Evolutionary conservation across 768 basidiomycete species (phyloP).

Genomic region (Tricholoma hemisulphureum): DNA sequence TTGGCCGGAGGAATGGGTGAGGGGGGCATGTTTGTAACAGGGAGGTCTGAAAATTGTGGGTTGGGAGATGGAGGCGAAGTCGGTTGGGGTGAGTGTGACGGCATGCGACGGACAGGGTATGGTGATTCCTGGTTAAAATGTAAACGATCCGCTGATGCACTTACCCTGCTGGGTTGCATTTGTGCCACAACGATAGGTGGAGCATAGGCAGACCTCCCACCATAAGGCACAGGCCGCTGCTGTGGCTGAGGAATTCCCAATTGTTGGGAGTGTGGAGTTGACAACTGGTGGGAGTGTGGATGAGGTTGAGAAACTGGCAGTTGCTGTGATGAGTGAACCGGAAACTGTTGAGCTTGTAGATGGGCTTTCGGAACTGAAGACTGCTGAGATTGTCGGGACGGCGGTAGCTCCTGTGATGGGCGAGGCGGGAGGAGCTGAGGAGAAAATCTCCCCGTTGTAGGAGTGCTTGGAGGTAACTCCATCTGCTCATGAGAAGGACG

Average conservation of each 20-base stretch:
- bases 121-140: slow-evolving; percentile 75
- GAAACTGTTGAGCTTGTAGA: slow-evolving; percentile 2
- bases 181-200: slow-evolving; percentile 42
- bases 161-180: slow-evolving; percentile 36
- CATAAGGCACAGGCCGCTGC: slow-evolving; percentile 10
- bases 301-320: slow-evolving; percentile 1
- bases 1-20: slow-evolving; percentile 14
- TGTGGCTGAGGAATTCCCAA: slow-evolving; percentile 15
- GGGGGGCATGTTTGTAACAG: slow-evolving; percentile 13
- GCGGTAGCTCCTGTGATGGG: slow-evolving; percentile 25
- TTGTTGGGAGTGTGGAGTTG: slow-evolving; percentile 3
- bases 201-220: slow-evolving; percentile 18
- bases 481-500: slow-evolving; percentile 38
- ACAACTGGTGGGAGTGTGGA: background rate
- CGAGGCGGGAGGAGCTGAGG: slow-evolving; percentile 20
- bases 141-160: slow-evolving; percentile 43
- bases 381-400: slow-evolving; percentile 20
- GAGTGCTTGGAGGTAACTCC: slow-evolving; percentile 35
- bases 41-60: slow-evolving; percentile 5
- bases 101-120: slow-evolving; percentile 49
- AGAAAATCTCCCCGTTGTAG: slow-evolving; percentile 25
- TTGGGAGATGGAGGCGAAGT: slow-evolving; percentile 28
- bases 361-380: slow-evolving; percentile 15
- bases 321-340: slow-evolving; percentile 4
- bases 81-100: slow-evolving; percentile 21